A percentile compares a stretch with the other conserved stretches of the same genome.
Conservation (phyloP, 495 filamentous ascomycete genomes). For the Penicillium bovifimosum region DNA sequence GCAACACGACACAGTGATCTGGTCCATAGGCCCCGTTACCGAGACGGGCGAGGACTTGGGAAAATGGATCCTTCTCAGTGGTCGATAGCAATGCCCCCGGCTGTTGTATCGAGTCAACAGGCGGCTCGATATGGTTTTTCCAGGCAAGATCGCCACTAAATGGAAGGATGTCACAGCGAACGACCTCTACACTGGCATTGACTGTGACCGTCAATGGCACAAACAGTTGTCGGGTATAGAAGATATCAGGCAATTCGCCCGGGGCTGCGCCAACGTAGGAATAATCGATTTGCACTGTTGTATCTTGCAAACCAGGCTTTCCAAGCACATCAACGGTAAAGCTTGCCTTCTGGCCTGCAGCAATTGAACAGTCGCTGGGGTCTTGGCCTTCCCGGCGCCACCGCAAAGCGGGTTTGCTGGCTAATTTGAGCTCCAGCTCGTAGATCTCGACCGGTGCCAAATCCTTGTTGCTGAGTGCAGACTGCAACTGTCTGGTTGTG, state of each 20-base stretch:
- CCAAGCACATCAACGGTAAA: slow-evolving; percentile 84
- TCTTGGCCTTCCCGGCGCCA: slow-evolving; percentile 52
- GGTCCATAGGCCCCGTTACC: slow-evolving; percentile 40
- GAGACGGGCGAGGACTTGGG: slow-evolving; percentile 37
- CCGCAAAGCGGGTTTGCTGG: slow-evolving; percentile 66
- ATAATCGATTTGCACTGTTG: slow-evolving; percentile 79
- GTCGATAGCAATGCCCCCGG: slow-evolving; percentile 13
- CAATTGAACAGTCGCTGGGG: slow-evolving; percentile 49
- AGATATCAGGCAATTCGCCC: slow-evolving; percentile 59
- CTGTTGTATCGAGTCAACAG: slow-evolving; percentile 5
- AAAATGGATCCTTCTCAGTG: slow-evolving; percentile 30
- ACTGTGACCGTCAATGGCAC: slow-evolving; percentile 84
- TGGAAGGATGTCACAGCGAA: slow-evolving; percentile 71
- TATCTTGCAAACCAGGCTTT: slow-evolving; percentile 77
- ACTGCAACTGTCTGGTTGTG: slow-evolving; percentile 67
- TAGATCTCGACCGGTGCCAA: slow-evolving; percentile 72
- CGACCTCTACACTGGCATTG: slow-evolving; percentile 79
- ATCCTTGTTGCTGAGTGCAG: slow-evolving; percentile 68
- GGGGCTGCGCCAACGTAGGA: slow-evolving; percentile 59
- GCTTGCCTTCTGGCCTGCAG: slow-evolving; percentile 59
- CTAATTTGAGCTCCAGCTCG: slow-evolving; percentile 73
- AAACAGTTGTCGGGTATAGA: slow-evolving; percentile 79
- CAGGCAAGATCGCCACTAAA: slow-evolving; percentile 55
- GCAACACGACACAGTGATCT: slow-evolving; percentile 69
- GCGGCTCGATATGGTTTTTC: slow-evolving; percentile 33